Evolutionary conservation across 129 eudicot species (phyloP), one percentile per base, ranked within the genome.

Genomic region (Centella asiatica): DNA sequence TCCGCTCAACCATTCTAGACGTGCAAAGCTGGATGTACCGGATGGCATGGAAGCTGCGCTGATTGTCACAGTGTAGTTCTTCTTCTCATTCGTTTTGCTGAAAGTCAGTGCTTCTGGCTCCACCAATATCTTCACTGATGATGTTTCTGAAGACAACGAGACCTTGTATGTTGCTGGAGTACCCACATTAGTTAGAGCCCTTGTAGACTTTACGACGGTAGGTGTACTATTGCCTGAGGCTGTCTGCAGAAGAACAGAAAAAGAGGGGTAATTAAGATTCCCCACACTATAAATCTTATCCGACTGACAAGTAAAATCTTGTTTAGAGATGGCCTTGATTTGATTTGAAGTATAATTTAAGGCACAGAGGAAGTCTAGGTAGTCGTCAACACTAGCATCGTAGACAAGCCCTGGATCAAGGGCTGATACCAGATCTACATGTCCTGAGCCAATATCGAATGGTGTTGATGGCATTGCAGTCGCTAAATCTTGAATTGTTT

Each of bases 151-250:
- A 44, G 60, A 66, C 33, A 85, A 49, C 1, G 71, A 74, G 60
- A 75, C 95, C 69, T 72, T 89, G 81, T 89, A 89, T 28, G 80
- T 78, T 57, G 70, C 77, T 9, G 97, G 88, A 46, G 51, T 53
- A 45, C 92, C 92, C 20, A 85, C 92, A 42, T 83, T 89, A 29
- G 90, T 89, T 45, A 89, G 60, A 34, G 65, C 85, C 70, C 97
- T 78, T 24, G 86, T 82, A 69, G 82, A 78, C 73, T 65, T 80
- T 1, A 78, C 71, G 11, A 50, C 34, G 9, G 62, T 78, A 22
- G 68, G 50, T 22, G 75, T 73, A 33, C 61, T 65, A 36, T 69
- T 74, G 37, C 80, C 88, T 2, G 85, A 78, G 28, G 81, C 76
- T 17, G 88, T 78, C 48, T 70, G 52, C 9, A 85, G 40, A 18